Evolutionary conservation across 192 early-diverging fungal genomes (phyloP).

Genomic region (Backusella tarrabulga): DNA sequence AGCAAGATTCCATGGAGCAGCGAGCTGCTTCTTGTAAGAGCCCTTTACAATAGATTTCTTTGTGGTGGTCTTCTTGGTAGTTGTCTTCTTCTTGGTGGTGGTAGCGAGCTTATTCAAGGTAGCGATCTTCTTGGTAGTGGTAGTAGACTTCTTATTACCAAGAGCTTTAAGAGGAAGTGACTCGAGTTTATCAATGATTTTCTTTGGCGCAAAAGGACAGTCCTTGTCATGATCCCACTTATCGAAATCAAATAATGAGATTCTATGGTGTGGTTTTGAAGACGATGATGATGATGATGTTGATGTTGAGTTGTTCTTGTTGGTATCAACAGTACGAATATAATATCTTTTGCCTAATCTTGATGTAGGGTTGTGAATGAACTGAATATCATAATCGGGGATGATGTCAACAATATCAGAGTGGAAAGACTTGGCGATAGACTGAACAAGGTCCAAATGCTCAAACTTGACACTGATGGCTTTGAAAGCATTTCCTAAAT

Average conservation of each 20-base stretch:
- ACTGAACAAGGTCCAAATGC: neutral
- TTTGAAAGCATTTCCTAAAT: constrained; percentile 13
- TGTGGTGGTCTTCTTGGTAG: neutral
- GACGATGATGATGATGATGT: too few species aligned
- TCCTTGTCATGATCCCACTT: neutral
- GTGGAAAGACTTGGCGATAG: constrained; percentile 1
- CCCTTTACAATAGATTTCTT: constrained; percentile 54
- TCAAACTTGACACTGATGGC: constrained; percentile 14
- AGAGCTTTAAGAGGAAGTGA: neutral
- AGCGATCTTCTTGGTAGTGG: neutral
- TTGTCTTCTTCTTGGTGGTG: neutral
- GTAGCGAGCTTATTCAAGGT: neutral
- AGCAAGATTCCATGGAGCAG: constrained; percentile 83
- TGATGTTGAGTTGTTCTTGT: neutral
- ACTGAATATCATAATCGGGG: constrained; percentile 23
- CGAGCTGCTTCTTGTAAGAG: constrained; percentile 43
- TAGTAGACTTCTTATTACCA: neutral
- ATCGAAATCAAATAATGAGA: constrained; percentile 1
- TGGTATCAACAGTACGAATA: neutral
- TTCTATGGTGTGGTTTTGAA: neutral
- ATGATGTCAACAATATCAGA: constrained; percentile 18
- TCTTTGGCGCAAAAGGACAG: constrained; percentile 7
- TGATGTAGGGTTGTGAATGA: constrained; percentile 8
- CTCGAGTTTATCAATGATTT: neutral
- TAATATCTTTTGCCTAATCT: constrained; percentile 12